These are phyloP conservation scores for Hypocrella siamensis DNA, from an alignment of 2,329 filamentous ascomycete species.

Conservation along the genomic window DNA sequence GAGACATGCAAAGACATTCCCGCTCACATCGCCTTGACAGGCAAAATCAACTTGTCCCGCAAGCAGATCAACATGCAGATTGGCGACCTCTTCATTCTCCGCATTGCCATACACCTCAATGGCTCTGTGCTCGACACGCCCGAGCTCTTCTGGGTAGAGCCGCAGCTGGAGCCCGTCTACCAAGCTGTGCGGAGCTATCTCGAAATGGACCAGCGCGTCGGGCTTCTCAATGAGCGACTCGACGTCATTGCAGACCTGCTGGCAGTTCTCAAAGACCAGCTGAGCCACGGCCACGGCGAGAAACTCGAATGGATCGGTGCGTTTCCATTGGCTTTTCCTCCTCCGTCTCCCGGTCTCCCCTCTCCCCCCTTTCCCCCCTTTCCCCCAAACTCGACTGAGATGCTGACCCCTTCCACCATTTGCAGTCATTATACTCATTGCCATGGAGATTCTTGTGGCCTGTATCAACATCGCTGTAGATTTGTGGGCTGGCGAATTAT, in stretches of 20 bases:
- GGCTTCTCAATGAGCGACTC: conserved; percentile 73
- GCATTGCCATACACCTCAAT: conserved; percentile 96
- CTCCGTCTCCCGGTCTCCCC: neutral
- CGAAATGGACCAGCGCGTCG: conserved; percentile 94
- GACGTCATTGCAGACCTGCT: conserved; percentile 81
- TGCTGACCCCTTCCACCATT: neutral
- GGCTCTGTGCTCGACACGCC: conserved; percentile 92
- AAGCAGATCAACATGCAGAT: conserved; percentile 99
- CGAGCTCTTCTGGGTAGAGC: conserved; percentile 96
- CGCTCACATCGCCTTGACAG: conserved; percentile 79
- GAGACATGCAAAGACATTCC: conserved; percentile 87
- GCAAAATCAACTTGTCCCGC: conserved; percentile 76
- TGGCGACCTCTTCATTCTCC: conserved; percentile 90
- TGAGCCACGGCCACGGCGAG: conserved; percentile 85
- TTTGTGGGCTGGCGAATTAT: conserved; percentile 43
- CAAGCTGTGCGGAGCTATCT: conserved; percentile 89
- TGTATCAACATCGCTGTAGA: conserved; percentile 93
- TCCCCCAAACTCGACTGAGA: conserved; percentile 5
- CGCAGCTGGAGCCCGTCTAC: conserved; percentile 90
- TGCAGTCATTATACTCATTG: conserved; percentile 83
- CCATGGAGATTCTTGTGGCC: conserved; percentile 85
- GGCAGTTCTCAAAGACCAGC: conserved; percentile 85
- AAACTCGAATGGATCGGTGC: conserved; percentile 79
- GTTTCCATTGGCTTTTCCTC: conserved; percentile 13
- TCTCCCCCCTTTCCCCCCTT: neutral